phyloP scores from a whole-genome alignment of 129 eudicot species.

The Solidago caesia region DNA sequence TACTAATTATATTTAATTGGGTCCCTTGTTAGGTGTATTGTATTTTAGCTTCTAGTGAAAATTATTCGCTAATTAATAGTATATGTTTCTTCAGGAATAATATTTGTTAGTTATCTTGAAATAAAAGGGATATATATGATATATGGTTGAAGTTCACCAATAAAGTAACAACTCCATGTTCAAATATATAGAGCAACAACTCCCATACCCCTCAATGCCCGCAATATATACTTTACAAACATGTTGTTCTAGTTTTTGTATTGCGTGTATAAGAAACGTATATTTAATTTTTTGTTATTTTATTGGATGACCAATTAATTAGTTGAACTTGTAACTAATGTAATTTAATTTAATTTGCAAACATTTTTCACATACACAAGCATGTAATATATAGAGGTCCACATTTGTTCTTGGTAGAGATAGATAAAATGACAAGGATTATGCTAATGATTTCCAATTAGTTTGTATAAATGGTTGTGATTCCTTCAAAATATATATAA shows the following conservation, averaged over 20 bases:
- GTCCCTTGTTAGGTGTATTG: conserved; percentile 3
- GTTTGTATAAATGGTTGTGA: too few relatives aligned
- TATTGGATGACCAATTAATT: too few relatives aligned
- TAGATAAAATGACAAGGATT: too few relatives aligned
- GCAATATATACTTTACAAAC: background rate
- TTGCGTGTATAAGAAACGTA: background rate
- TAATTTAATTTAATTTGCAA: too few relatives aligned
- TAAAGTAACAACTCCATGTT: conserved; percentile 13
- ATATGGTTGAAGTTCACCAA: conserved; percentile 20
- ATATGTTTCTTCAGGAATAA: conserved; percentile 18
- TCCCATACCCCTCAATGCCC: conserved; percentile 2
- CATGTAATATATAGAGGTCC: too few relatives aligned
- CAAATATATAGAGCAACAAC: conserved; percentile 4
- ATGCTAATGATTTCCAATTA: too few relatives aligned
- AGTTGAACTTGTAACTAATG: too few relatives aligned
- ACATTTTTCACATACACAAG: too few relatives aligned
- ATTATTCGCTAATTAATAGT: background rate
- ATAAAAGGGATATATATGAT: background rate
- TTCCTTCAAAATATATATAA: too few relatives aligned
- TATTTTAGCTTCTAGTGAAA: background rate
- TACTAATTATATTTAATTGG: background rate
- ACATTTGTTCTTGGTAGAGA: too few relatives aligned
- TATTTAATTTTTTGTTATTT: background rate
- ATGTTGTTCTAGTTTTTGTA: background rate
- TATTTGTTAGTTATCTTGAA: conserved; percentile 12